A percentile compares a stretch with the other conserved stretches of the same genome.
These are phyloP conservation scores for Carex kokanica DNA, from an alignment of 176 grass and related monocot species.

Conservation along the genomic window DNA sequence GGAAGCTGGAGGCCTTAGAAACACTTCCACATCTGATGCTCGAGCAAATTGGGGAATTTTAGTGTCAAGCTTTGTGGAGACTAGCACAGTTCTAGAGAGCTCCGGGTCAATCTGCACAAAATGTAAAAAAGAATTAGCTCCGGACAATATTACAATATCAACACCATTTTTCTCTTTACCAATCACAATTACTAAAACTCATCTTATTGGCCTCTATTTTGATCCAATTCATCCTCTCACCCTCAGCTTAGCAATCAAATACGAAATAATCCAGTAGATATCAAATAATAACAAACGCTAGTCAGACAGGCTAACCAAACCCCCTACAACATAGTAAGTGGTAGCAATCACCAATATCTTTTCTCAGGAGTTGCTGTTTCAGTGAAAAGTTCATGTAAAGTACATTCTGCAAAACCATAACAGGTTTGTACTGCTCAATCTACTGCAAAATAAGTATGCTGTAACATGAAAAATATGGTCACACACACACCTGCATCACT, in stretches of 20 bases:
- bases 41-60: constrained; percentile 91
- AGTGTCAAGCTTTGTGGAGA: constrained; percentile 92
- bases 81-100: constrained; percentile 85
- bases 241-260: not conserved
- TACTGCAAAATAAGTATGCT: not conserved
- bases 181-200: not conserved
- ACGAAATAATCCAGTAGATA: not conserved
- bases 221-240: not conserved
- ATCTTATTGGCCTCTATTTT: not conserved
- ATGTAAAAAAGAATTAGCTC: not conserved
- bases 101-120: constrained; percentile 79
- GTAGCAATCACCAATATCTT: not conserved
- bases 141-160: not conserved
- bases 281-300: not conserved
- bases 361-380: not conserved
- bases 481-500: constrained; percentile 73
- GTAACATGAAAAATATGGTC: not conserved
- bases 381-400: not conserved
- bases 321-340: not conserved
- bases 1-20: constrained; percentile 72
- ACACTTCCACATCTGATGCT: constrained; percentile 93
- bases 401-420: not conserved
- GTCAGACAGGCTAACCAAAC: not conserved
- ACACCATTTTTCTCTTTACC: not conserved
- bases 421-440: not conserved